Base-by-base conservation (phyloP, 108 stramenopile species). In the Stephanodiscus triporus region DNA sequence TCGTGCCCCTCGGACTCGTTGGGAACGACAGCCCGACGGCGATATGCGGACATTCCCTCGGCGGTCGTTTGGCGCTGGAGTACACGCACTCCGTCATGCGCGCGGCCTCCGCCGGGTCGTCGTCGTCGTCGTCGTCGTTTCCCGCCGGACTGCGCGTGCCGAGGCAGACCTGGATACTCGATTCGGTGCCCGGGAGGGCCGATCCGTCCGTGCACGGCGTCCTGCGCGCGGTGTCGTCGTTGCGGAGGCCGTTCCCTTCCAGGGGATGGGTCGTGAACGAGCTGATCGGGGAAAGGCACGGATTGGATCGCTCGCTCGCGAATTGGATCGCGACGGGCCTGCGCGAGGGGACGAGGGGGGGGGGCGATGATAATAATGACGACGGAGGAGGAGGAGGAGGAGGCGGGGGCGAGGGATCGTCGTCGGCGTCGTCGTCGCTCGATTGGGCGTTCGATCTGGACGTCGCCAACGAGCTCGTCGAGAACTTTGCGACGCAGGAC, bases 41-140 rank as follows among this genome's bases (percentile, higher is more conserved):
- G 13, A 66, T 91, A 11, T 87, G 90, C n/a, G 93, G 95, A 19
- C 95, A 96, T 81, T 91, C 90, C 2, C 78, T 88, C 42, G 95
- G 95, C 32, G 95, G 95, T 4, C 74, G 93, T 17, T 66, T 93
- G 13, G 88, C 93, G 2, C 63, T 96, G 66, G 80, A 90, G 38
- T 93, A 89, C 73, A 58, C 88, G 1, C 68, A 80, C 47, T 11
- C 50, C 11, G 7, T 76, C 14, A 2, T 17, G 1, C 26, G 37
- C 24, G 34, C 49, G 19, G 36, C 37, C 48, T 36, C 29, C 63
- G 29, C 48, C 59, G 38, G n/a, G 34, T 53, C 19, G 13, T 58
- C 47, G 37, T 68, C 14, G n/a, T 24, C 64, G 13, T 29, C 54
- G 17, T 50, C 3, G 19, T 30, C 42, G 13, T 6, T 24, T 4